A percentile compares a stretch with the other conserved stretches of the same genome.
Evolutionary conservation across 2,329 filamentous ascomycete genomes (phyloP).

Genomic region (Ophiostoma sp.): DNA sequence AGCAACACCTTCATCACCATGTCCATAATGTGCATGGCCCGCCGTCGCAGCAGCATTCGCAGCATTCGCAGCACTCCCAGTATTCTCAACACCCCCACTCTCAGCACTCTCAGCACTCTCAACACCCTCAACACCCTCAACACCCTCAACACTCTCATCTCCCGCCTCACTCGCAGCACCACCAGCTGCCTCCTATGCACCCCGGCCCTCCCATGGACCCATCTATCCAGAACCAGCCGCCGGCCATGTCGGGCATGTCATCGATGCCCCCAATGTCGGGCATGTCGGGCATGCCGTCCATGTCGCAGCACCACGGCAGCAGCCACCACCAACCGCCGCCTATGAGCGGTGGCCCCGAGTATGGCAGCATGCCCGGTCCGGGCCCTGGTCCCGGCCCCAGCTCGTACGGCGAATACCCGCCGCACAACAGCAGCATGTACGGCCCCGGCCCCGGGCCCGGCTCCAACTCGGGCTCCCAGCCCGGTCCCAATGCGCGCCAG

Average conservation of each 20-base stretch:
- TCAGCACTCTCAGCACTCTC: neutral
- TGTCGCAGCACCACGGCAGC: neutral
- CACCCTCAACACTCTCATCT: slow-evolving; percentile 16
- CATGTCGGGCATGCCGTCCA: neutral
- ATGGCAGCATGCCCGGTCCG: slow-evolving; percentile 2
- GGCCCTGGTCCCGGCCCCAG: neutral
- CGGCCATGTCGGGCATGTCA: neutral
- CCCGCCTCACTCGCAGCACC: slow-evolving; percentile 10
- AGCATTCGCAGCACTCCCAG: neutral
- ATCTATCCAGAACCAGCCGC: slow-evolving; percentile 6
- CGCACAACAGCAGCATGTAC: slow-evolving; percentile 12
- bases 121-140: slow-evolving; percentile 1
- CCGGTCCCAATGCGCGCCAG: slow-evolving; percentile 1
- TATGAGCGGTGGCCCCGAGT: slow-evolving; percentile 4
- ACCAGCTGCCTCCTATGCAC: slow-evolving; percentile 9
- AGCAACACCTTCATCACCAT: neutral
- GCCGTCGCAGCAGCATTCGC: neutral
- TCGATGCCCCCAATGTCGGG: slow-evolving; percentile 7
- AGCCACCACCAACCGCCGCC: neutral
- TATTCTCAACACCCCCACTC: neutral
- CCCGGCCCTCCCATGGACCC: neutral
- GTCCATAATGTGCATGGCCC: neutral
- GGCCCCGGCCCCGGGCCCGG: neutral
- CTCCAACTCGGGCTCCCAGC: neutral
- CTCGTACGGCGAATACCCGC: neutral